Base-by-base conservation (phyloP, 306 rosid genomes). In the Acacia melanoxylon region DNA sequence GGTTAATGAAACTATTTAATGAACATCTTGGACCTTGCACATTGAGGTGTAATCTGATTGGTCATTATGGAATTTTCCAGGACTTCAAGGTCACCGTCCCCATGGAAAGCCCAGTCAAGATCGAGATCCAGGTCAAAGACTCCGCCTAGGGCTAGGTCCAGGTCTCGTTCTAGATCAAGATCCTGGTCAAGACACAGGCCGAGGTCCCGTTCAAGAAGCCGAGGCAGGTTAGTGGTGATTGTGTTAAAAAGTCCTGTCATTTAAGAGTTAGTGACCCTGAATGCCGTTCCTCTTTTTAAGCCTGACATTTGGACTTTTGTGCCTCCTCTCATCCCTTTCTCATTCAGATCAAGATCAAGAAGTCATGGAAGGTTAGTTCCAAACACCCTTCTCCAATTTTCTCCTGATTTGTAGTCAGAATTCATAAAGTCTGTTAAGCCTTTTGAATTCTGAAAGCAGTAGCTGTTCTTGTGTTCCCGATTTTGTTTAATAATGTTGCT, bases 341-440 rank as follows among this genome's bases (percentile, higher is more conserved):
- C 83, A 52, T 81, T 77, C 83, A 93, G 94, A 74, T 92, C 98
- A 70, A 96, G 97, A 78, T 92, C 98, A 80, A 91, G 97, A 88
- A 93, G 93, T 80, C 92, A 44, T 75, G 97, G 91, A 61, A 91
- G 99, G 97, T 93, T 76, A 62, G 92, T 79, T 58, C 13, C 65
- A 22, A 22, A 10, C 65, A 22, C 6, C 65, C 27, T 0, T 74
- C 40, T 85, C 46, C 14, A 16, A 19, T 22, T 59, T 49, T 77
- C 58, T n/a, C 80, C 80, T 19, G 35, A 7, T 72, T 35, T 17
- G 16, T 35, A 12, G 9, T 72, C 27, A 35, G 49, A 46, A 19
- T 40, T 19, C 29, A 22, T 45, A 63, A 16, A 24, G n/a, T 75
- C 41, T 17, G 27, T 49, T 69, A 9, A 75, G 2, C 52, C 42